phyloP scores from a whole-genome alignment of 192 early-diverging fungal genomes.

The Ambispora gerdemannii region DNA sequence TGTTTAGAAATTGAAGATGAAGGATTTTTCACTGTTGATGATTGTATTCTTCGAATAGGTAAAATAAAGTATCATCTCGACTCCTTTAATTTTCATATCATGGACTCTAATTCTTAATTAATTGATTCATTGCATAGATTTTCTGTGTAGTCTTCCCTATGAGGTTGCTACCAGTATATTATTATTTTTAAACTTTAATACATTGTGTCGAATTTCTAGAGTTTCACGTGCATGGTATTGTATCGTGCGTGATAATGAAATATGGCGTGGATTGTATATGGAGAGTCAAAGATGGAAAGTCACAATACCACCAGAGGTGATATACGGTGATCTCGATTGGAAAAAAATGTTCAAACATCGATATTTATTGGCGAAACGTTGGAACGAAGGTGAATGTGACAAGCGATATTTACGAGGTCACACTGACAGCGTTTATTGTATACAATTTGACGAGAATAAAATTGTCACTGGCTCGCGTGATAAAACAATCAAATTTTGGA shows the following conservation, averaged over 20 bases:
- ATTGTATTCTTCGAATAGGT: constrained; percentile 15
- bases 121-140: constrained; percentile 40
- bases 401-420: constrained; percentile 73
- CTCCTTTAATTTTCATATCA: neutral
- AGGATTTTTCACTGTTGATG: constrained; percentile 25
- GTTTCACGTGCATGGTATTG: constrained; percentile 68
- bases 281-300: constrained; percentile 54
- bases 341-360: constrained; percentile 70
- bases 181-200: constrained; percentile 57
- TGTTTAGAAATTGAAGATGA: constrained; percentile 19
- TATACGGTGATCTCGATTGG: constrained; percentile 54
- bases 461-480: constrained; percentile 79
- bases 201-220: constrained; percentile 55
- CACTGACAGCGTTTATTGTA: constrained; percentile 82
- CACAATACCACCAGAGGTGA: constrained; percentile 27
- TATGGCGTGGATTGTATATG: constrained; percentile 68
- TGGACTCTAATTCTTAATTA: neutral
- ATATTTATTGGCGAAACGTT: constrained; percentile 53
- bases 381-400: constrained; percentile 45
- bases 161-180: constrained; percentile 73
- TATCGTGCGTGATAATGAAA: constrained; percentile 63
- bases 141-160: constrained; percentile 62
- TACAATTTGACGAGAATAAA: constrained; percentile 75
- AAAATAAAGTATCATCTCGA: neutral
- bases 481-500: constrained; percentile 79